A percentile compares a stretch with the other conserved stretches of the same genome.
phyloP scores from a whole-genome alignment of 1,139 yeast species.

The Wickerhamiella infanticola region DNA sequence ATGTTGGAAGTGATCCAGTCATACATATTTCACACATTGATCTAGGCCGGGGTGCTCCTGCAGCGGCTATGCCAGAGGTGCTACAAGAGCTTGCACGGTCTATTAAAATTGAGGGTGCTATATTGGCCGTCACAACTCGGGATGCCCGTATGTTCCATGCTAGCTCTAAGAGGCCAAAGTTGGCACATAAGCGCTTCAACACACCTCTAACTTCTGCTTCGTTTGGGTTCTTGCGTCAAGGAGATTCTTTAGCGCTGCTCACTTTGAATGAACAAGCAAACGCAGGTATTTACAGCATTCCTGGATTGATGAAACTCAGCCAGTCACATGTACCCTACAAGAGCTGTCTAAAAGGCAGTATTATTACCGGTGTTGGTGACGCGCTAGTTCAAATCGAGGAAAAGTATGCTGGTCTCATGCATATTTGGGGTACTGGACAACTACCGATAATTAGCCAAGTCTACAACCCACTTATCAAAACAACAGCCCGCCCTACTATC shows the following conservation, averaged over 20 bases:
- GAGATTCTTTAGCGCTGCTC: constrained; percentile 30
- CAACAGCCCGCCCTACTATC: constrained; percentile 70
- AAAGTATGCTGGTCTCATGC: constrained; percentile 41
- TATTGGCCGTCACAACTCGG: constrained; percentile 40
- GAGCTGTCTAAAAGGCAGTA: constrained; percentile 6
- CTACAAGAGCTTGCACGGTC: constrained; percentile 54
- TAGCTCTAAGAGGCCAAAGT: constrained; percentile 29
- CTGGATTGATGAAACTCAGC: constrained; percentile 37
- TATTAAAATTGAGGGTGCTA: constrained; percentile 42
- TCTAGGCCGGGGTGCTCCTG: constrained; percentile 39
- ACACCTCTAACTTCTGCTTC: constrained; percentile 37
- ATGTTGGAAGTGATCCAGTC: constrained; percentile 36
- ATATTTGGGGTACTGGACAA: constrained; percentile 30
- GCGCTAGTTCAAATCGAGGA: constrained; percentile 43
- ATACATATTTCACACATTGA: constrained; percentile 45
- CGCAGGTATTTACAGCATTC: constrained; percentile 33
- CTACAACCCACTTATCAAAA: constrained; percentile 30
- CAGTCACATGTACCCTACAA: constrained; percentile 27
- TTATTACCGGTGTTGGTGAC: constrained; percentile 58
- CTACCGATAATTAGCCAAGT: constrained; percentile 23
- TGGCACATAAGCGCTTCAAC: constrained; percentile 37
- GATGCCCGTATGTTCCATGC: constrained; percentile 44
- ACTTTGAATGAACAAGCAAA: constrained; percentile 29
- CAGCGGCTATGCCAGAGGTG: constrained; percentile 45
- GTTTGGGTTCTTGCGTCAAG: constrained; percentile 32